A percentile compares a stretch with the other conserved stretches of the same genome.
Evolutionary conservation across 2,329 filamentous ascomycete genomes (phyloP).

Genomic region (Aspergillus jensenii): DNA sequence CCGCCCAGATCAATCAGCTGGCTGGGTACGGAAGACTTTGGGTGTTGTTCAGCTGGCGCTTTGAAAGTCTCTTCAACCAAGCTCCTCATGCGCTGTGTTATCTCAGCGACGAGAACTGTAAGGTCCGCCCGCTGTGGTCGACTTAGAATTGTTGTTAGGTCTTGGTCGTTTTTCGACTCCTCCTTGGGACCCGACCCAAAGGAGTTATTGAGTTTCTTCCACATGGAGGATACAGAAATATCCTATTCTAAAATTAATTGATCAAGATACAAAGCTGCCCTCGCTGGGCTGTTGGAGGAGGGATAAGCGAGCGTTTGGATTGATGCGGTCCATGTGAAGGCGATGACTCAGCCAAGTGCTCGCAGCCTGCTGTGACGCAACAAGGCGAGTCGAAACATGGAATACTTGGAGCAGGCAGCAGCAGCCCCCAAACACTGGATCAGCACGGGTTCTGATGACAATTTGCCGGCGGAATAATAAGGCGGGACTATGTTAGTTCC

Average conservation of each 20-base stretch:
- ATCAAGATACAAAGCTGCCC: not conserved
- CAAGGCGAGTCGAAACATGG: not conserved
- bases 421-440: not conserved
- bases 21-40: not conserved
- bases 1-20: constrained; percentile 7
- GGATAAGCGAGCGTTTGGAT: not conserved
- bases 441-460: not conserved
- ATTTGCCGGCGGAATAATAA: not conserved
- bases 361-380: constrained; percentile 1
- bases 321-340: not conserved
- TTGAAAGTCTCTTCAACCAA: constrained; percentile 40
- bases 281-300: not conserved
- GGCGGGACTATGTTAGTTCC: not conserved
- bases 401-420: not conserved
- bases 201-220: constrained; percentile 33
- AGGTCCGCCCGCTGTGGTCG: constrained; percentile 43
- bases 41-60: constrained; percentile 12
- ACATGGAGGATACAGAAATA: constrained; percentile 19
- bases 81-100: constrained; percentile 42
- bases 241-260: constrained; percentile 6
- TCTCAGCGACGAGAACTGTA: constrained; percentile 41
- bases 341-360: constrained; percentile 22
- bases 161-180: constrained; percentile 30
- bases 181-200: constrained; percentile 29
- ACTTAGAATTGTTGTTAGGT: constrained; percentile 44